Evolutionary conservation across 495 filamentous ascomycete species (phyloP), one percentile per base, ranked within the genome.

Genomic region (Rhypophila decipiens): DNA sequence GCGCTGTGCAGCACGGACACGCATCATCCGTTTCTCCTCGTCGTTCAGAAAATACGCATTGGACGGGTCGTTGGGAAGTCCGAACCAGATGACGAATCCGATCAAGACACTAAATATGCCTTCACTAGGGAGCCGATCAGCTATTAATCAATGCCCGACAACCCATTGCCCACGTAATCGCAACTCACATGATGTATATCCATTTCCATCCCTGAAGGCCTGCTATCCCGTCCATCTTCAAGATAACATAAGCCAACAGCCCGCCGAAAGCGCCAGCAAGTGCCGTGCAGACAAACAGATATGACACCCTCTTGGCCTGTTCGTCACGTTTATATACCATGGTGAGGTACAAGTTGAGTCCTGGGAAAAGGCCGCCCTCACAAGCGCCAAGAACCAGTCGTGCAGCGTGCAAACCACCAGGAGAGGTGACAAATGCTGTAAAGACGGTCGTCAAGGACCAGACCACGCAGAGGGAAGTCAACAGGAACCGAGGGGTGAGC

Each of bases 281-380:
- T 3, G 87, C 85, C 2, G 87, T 85, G 1, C 86, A 85, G 13
- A 84, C 85, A 61, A 90, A 88, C 68, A 95, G 88, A 40, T 91
- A 84, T 5, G 85, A 86, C 23, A 84, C 74, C 1, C 73, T 55
- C 20, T 70, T 60, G 24, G 68, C 71, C 15, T 71, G 65, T 55
- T 76, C 73, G 12, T 64, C 60, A 5, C 66, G 50, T 50, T 66
- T 69, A 49, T 74, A 95, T 82, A 88, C 93, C 65, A 87, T 90
- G 0, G 84, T 87, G 2, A 95, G 71, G 60, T 90, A 93, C 57
- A 90, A 87, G 40, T 83, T 85, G 1, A 94, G 73, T 1, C 88
- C 89, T 0, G 86, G 85, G 57, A 88, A 88, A 1, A 90, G 61
- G 1, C 87, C 88, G 19, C 67, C 72, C 47, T 82, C 79, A 18